Evolutionary conservation across 257 asterid genomes (phyloP).

Genomic region (Nicotiana paniculata): DNA sequence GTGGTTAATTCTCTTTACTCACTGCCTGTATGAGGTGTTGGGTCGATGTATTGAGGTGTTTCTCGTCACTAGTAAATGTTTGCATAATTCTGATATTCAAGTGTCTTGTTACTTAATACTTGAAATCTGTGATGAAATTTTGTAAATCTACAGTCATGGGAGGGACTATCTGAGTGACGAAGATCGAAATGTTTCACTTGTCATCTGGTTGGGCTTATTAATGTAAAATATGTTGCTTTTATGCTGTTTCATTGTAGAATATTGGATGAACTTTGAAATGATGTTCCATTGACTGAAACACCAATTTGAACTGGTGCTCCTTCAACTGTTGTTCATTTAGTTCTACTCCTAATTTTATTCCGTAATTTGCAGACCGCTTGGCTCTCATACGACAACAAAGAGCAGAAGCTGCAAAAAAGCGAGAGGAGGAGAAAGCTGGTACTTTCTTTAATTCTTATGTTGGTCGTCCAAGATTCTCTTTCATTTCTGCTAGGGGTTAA

Average conservation of each 20-base stretch:
- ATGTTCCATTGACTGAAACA: neutral
- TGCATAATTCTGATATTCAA: neutral
- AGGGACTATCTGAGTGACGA: neutral
- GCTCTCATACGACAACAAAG: slow-evolving; percentile 84
- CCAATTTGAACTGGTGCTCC: neutral
- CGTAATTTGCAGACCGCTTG: slow-evolving; percentile 56
- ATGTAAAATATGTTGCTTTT: neutral
- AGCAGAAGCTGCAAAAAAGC: slow-evolving; percentile 90
- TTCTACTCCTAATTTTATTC: neutral
- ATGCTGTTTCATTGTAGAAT: neutral
- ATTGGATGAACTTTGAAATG: neutral
- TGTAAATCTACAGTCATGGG: neutral
- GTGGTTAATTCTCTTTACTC: neutral
- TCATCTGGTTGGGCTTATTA: neutral
- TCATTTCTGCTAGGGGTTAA: neutral
- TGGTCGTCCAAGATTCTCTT: neutral
- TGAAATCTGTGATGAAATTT: neutral
- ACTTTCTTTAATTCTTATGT: neutral
- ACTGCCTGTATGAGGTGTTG: neutral
- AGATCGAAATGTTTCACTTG: neutral
- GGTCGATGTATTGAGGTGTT: neutral
- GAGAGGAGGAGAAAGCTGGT: slow-evolving; percentile 96
- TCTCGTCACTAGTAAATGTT: neutral
- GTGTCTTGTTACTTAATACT: neutral
- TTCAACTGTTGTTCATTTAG: neutral